Percentiles rank a stretch among this genome's conserved stretches.
Conservation (phyloP, 805 yeast species). For the Saitoella complicata region DNA sequence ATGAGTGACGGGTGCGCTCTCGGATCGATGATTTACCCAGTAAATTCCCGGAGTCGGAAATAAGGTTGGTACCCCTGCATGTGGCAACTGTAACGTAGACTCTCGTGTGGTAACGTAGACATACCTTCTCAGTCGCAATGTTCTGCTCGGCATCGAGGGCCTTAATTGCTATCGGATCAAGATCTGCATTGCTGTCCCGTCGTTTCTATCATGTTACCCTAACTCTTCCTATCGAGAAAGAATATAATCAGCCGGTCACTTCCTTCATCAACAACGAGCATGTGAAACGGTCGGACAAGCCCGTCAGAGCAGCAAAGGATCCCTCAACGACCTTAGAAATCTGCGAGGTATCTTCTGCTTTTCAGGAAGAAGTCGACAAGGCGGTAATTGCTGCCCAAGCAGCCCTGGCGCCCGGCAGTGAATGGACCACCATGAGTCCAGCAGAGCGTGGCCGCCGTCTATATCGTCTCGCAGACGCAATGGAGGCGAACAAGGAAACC, state of each 20-base stretch:
- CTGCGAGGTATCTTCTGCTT: slow-evolving; percentile 56
- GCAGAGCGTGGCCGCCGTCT: slow-evolving; percentile 45
- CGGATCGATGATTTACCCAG: too few relatives aligned
- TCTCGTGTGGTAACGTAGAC: too few relatives aligned
- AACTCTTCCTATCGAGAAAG: slow-evolving; percentile 47
- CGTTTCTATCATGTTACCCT: slow-evolving; percentile 24
- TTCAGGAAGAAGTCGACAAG: slow-evolving; percentile 57
- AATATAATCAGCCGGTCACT: slow-evolving; percentile 70
- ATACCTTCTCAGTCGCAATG: too few relatives aligned
- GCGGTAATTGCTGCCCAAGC: slow-evolving; percentile 80
- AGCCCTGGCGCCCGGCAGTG: slow-evolving; percentile 43
- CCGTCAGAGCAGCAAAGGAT: slow-evolving; percentile 40
- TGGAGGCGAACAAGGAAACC: slow-evolving; percentile 55
- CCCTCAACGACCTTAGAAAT: slow-evolving; percentile 37
- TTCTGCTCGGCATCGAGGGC: too few relatives aligned
- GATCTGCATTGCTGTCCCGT: too few relatives aligned
- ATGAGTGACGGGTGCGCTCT: too few relatives aligned
- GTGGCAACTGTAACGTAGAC: too few relatives aligned
- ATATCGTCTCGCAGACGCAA: slow-evolving; percentile 55
- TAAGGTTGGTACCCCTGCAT: too few relatives aligned
- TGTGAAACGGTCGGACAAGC: slow-evolving; percentile 36
- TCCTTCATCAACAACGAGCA: slow-evolving; percentile 74
- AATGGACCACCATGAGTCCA: slow-evolving; percentile 62
- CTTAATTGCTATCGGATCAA: too few relatives aligned
- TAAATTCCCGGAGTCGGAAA: too few relatives aligned